Evolutionary conservation across 2,329 filamentous ascomycete species (phyloP), one percentile per base, ranked within the genome.

Genomic region (Fusarium liriodendri): DNA sequence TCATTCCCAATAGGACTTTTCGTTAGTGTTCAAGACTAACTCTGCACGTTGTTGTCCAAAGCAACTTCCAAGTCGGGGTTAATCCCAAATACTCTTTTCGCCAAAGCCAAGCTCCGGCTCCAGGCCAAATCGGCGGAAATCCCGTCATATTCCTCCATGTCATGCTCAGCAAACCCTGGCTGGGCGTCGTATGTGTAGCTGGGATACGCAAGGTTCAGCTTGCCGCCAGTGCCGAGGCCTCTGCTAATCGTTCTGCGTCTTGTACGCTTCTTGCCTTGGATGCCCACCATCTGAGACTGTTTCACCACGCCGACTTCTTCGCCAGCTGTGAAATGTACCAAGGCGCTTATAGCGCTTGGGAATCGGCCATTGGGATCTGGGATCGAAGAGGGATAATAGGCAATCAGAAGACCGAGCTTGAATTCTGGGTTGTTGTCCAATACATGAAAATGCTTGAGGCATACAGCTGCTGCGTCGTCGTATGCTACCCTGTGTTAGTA

Each of bases 121-220:
- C 91, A 95, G 0, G 93, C 92, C 22, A 95, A 78, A n/a, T 88
- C 87, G 2, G 92, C 89, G 0, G 88, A 88, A 4, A 93, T 84
- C 11, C 87, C 84, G 72, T 94, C 88, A 75, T 90, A 95, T 73
- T 92, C 89, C 3, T 93, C 90, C 35, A 93, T 80, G 65, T 94
- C 90, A 22, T 88, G 86, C 81, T 95, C 93, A 0, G 93, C 93
- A 71, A 95, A 95, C 0, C 93, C 93, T 0, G 89, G 83, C 60
- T 89, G 83, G 82, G 89, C 84, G 10, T 83, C 70, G 59, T 87
- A 87, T 1, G 81, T 79, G 50, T 86, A 87, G 20, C 81, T 80
- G 0, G 81, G 81, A 50, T 84, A 87, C 0, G 80, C 83, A 1
- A 83, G 74, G 11, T 78, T 72, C 40, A 84, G 68, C 7, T 76